phyloP scores from a whole-genome alignment of 2,329 filamentous ascomycete species.

The Xylariaceae sp. region DNA sequence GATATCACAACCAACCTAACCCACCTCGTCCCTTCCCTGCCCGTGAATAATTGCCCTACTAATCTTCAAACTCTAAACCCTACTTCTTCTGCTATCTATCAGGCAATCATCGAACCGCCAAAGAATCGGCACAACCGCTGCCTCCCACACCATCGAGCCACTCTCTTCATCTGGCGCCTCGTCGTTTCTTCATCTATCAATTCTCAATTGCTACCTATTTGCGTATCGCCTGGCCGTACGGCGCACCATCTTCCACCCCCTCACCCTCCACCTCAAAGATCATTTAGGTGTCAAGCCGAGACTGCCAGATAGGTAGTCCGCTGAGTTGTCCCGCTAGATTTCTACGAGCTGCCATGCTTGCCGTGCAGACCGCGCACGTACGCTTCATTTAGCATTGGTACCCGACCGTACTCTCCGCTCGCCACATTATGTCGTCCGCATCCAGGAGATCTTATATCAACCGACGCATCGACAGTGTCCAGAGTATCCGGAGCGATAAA shows the following conservation, averaged over 20 bases:
- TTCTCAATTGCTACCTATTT: not conserved
- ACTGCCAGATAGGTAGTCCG: not conserved
- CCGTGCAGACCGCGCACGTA: slow-evolving; percentile 14
- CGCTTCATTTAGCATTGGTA: slow-evolving; percentile 16
- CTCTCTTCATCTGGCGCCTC: not conserved
- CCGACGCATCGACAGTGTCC: slow-evolving; percentile 49
- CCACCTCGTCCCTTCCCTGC: not conserved
- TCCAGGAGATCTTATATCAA: slow-evolving; percentile 23
- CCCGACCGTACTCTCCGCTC: slow-evolving; percentile 6
- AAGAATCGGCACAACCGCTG: not conserved
- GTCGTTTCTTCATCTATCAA: not conserved
- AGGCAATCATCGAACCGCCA: not conserved
- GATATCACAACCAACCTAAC: not conserved
- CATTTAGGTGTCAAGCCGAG: not conserved
- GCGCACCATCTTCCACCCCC: not conserved
- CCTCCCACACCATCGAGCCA: not conserved
- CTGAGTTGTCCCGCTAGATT: not conserved
- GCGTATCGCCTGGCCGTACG: not conserved
- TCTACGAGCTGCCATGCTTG: slow-evolving; percentile 16
- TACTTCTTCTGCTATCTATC: not conserved
- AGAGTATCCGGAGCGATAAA: slow-evolving; percentile 44
- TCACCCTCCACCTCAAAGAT: not conserved
- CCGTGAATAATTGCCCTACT: not conserved
- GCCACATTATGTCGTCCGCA: slow-evolving; percentile 20
- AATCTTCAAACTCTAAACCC: not conserved